phyloP scores from a whole-genome alignment of 78 protist species.

The Corallochytrium limacisporum region DNA sequence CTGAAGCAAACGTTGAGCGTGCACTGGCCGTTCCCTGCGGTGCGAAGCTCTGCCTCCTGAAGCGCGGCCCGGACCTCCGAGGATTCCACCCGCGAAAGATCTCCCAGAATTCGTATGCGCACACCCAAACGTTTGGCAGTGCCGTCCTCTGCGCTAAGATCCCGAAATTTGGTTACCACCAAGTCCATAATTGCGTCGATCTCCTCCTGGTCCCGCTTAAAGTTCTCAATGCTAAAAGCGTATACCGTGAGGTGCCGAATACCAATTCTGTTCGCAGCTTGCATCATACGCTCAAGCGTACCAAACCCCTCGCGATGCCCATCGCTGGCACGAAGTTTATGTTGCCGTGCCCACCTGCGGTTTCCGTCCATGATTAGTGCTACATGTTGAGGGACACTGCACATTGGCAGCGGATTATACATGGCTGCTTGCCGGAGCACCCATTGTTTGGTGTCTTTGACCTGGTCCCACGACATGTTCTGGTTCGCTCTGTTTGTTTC shows the following conservation, averaged over 20 bases:
- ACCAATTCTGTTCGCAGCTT: conserved; percentile 2
- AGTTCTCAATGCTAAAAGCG: conserved; percentile 81
- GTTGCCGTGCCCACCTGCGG: conserved; percentile 43
- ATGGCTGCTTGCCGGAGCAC: neutral
- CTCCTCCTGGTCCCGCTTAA: conserved; percentile 58
- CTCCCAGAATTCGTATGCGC: conserved; percentile 56
- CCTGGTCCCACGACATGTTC: neutral
- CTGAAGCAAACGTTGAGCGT: conserved; percentile 53
- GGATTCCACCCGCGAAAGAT: conserved; percentile 19
- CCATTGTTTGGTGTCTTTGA: neutral
- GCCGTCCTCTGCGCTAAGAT: neutral
- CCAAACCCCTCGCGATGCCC: neutral
- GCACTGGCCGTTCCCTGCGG: neutral
- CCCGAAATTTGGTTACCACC: conserved; percentile 23
- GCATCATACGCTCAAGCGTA: neutral
- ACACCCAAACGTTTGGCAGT: conserved; percentile 6
- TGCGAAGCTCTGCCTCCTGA: neutral
- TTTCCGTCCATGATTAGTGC: conserved; percentile 90
- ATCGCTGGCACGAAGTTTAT: conserved; percentile 34
- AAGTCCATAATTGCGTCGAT: conserved; percentile 59
- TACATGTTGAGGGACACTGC: conserved; percentile 58
- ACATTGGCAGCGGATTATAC: too few species aligned
- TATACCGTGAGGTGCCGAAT: conserved; percentile 62
- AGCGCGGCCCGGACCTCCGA: neutral
- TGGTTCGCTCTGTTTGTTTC: neutral